phyloP scores from a whole-genome alignment of 371 early-diverging fungal genomes.

The Dichotomocladium elegans region DNA sequence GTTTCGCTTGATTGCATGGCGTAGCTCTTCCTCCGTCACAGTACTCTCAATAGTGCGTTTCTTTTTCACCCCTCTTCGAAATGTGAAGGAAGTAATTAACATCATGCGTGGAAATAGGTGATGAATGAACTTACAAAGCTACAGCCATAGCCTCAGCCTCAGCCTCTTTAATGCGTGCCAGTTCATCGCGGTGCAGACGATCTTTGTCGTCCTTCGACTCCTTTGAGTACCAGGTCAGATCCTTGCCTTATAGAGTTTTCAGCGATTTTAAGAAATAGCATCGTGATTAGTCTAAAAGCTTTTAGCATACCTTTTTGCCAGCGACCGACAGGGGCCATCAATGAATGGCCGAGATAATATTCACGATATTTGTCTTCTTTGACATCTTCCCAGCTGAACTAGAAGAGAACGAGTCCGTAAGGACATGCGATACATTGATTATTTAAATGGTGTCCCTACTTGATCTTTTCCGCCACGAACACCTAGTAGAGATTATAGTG shows the following conservation, averaged over 20 bases:
- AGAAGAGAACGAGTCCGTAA: not conserved
- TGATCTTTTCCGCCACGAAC: constrained; percentile 65
- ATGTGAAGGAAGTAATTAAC: not conserved
- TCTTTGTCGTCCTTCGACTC: constrained; percentile 29
- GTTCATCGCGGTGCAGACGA: constrained; percentile 40
- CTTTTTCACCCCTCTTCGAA: constrained; percentile 49
- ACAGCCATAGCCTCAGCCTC: constrained; percentile 81
- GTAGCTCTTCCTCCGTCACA: constrained; percentile 58
- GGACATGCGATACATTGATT: not conserved
- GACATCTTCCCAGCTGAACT: constrained; percentile 67
- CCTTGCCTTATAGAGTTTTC: constrained; percentile 50
- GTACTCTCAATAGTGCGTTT: constrained; percentile 47
- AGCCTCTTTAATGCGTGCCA: constrained; percentile 64
- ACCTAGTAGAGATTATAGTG: constrained; percentile 27
- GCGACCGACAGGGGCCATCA: constrained; percentile 78
- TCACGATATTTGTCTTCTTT: constrained; percentile 83
- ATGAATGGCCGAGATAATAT: constrained; percentile 84
- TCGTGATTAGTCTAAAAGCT: not conserved
- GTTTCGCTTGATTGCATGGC: constrained; percentile 45
- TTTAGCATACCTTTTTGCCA: constrained; percentile 50
- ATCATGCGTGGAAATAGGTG: not conserved
- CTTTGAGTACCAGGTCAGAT: constrained; percentile 75
- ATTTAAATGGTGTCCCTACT: constrained; percentile 10
- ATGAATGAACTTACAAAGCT: constrained; percentile 61
- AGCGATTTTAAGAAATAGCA: not conserved